Percentiles rank a stretch among this genome's conserved stretches.
Conservation (phyloP, 2,329 filamentous ascomycete genomes). For the Stemphylium vesicarium region DNA sequence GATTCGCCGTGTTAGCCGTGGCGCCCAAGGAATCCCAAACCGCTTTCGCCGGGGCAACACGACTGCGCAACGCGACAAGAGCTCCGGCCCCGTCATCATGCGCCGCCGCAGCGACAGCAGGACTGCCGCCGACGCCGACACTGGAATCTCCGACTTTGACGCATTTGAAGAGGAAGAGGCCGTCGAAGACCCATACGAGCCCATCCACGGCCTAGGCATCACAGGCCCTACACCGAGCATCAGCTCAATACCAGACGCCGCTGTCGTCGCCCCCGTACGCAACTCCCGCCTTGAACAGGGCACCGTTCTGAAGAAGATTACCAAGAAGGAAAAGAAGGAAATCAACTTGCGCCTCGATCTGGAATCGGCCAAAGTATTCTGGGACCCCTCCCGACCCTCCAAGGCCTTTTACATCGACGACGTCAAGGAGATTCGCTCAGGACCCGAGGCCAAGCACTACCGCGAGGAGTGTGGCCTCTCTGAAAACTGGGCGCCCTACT, state of each 20-base stretch:
- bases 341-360: conserved; percentile 82
- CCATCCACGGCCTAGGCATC: conserved; percentile 52
- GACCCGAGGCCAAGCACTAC: conserved; percentile 85
- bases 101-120: conserved; percentile 90
- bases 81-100: conserved; percentile 86
- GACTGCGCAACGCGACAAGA: conserved; percentile 77
- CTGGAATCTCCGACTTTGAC: conserved; percentile 58
- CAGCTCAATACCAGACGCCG: conserved; percentile 50
- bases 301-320: conserved; percentile 79
- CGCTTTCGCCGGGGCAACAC: conserved; percentile 80
- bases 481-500: conserved; percentile 70
- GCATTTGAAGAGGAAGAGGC: conserved; percentile 59
- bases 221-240: conserved; percentile 37
- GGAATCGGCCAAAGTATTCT: conserved; percentile 83
- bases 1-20: conserved; percentile 84
- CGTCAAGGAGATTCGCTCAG: conserved; percentile 86
- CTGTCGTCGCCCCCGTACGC: conserved; percentile 71
- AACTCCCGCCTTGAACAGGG: conserved; percentile 79
- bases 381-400: conserved; percentile 78
- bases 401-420: conserved; percentile 95
- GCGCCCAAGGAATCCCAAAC: conserved; percentile 72
- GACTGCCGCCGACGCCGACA: conserved; percentile 62
- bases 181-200: conserved; percentile 53
- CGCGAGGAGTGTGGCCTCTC: conserved; percentile 80
- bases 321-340: conserved; percentile 76